Percentiles rank a stretch among this genome's conserved stretches.
phyloP scores from a whole-genome alignment of 768 basidiomycete species.

The Trametes coccinea region DNA sequence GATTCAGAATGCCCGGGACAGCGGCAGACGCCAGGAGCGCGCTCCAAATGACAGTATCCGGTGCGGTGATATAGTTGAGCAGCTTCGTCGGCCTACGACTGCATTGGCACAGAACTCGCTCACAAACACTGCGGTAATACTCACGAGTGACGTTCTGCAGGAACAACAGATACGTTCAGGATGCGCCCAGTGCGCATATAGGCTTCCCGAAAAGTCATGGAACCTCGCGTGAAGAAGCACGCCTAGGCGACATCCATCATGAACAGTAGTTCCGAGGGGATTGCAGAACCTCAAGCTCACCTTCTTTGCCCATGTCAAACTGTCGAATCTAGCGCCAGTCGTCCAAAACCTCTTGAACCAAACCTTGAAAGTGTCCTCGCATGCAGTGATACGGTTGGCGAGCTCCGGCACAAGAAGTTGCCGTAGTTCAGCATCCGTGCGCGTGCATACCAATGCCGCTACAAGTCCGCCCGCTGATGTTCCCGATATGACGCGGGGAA shows the following conservation, averaged over 20 bases:
- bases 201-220: constrained; percentile 94
- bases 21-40: constrained; percentile 87
- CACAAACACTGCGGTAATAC: constrained; percentile 28
- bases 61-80: constrained; percentile 94
- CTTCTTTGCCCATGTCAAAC: constrained; percentile 87
- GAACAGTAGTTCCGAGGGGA: neutral
- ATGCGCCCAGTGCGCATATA: constrained; percentile 91
- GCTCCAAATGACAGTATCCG: constrained; percentile 85
- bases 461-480: constrained; percentile 92
- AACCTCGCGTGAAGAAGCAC: constrained; percentile 88
- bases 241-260: constrained; percentile 45
- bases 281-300: constrained; percentile 39
- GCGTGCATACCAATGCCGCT: constrained; percentile 74
- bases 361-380: constrained; percentile 70
- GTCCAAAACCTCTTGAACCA: constrained; percentile 74
- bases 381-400: constrained; percentile 80
- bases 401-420: constrained; percentile 77
- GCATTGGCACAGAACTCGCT: constrained; percentile 5
- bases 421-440: constrained; percentile 85
- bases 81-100: constrained; percentile 83
- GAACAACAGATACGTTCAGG: constrained; percentile 91
- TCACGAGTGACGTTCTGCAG: constrained; percentile 84
- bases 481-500: constrained; percentile 92
- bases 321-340: constrained; percentile 96
- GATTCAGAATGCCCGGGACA: constrained; percentile 93